A percentile compares a stretch with the other conserved stretches of the same genome.
Evolutionary conservation across 2,329 filamentous ascomycete species (phyloP).

Genomic region (Penicillium sp.): DNA sequence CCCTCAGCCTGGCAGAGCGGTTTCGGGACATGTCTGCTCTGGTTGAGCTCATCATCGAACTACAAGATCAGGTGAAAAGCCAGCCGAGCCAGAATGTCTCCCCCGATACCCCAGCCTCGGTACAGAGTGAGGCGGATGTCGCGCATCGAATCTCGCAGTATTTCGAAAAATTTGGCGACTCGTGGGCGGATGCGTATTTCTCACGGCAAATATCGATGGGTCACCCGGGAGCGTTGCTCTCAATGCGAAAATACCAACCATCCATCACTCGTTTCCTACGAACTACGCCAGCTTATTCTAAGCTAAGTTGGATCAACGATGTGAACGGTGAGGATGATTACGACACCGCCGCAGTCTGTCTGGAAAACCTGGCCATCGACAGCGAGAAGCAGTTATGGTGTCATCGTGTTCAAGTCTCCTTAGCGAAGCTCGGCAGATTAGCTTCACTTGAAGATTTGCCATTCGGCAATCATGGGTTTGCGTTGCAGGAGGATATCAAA

Average conservation of each 20-base stretch:
- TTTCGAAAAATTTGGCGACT: constrained; percentile 52
- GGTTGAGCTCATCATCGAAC: constrained; percentile 50
- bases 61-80: constrained; percentile 39
- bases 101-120: constrained; percentile 11
- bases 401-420: constrained; percentile 87
- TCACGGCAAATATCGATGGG: constrained; percentile 70
- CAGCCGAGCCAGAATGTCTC: constrained; percentile 17
- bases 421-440: constrained; percentile 78
- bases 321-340: constrained; percentile 75
- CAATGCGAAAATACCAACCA: constrained; percentile 66
- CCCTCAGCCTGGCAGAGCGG: constrained; percentile 62
- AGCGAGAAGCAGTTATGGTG: constrained; percentile 83
- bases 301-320: constrained; percentile 94
- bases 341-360: constrained; percentile 66
- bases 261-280: constrained; percentile 78
- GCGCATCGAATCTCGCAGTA: constrained; percentile 45
- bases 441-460: constrained; percentile 54
- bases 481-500: constrained; percentile 47
- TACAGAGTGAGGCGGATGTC: constrained; percentile 33
- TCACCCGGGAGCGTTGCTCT: constrained; percentile 67
- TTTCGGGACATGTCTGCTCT: constrained; percentile 64
- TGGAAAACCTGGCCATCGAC: constrained; percentile 68
- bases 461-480: constrained; percentile 26
- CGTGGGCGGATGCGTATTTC: constrained; percentile 70
- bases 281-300: constrained; percentile 65